Evolutionary conservation across 2,329 filamentous ascomycete genomes (phyloP).

Genomic region (Aureobasidium sp.): DNA sequence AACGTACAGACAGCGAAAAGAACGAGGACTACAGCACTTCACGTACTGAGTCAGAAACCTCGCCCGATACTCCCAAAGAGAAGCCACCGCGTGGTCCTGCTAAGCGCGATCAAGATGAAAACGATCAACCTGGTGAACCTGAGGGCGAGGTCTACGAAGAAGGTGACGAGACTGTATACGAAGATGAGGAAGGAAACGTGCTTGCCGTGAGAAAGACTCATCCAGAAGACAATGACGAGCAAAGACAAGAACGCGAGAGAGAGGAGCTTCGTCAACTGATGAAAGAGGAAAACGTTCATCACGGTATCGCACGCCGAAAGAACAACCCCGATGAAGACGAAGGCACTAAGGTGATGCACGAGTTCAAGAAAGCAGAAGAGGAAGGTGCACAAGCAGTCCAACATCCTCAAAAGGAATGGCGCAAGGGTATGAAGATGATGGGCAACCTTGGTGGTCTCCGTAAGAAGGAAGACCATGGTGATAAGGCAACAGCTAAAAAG

Average conservation of each 20-base stretch:
- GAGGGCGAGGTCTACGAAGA: conserved; percentile 70
- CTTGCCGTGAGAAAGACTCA: conserved; percentile 55
- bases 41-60: conserved; percentile 27
- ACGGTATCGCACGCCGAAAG: conserved; percentile 41
- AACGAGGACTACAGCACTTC: conserved; percentile 23
- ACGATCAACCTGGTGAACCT: conserved; percentile 26
- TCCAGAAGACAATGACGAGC: conserved; percentile 41
- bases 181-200: conserved; percentile 83
- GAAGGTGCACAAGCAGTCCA: conserved; percentile 55
- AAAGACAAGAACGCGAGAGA: conserved; percentile 55
- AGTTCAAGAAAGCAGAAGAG: conserved; percentile 51
- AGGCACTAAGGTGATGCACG: conserved; percentile 31
- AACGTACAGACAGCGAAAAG: conserved; percentile 1
- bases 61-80: conserved; percentile 21
- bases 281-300: conserved; percentile 41
- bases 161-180: conserved; percentile 69
- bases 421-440: conserved; percentile 37
- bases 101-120: conserved; percentile 24
- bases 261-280: conserved; percentile 47
- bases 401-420: conserved; percentile 35
- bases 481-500: conserved; percentile 22
- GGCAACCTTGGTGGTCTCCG: conserved; percentile 42
- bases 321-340: conserved; percentile 40
- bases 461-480: conserved; percentile 33
- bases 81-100: conserved; percentile 28